Percentiles rank a stretch among this genome's conserved stretches.
These are phyloP conservation scores for Diaporthe citrichinensis DNA, from an alignment of 2,329 filamentous ascomycete genomes.

Conservation along the genomic window DNA sequence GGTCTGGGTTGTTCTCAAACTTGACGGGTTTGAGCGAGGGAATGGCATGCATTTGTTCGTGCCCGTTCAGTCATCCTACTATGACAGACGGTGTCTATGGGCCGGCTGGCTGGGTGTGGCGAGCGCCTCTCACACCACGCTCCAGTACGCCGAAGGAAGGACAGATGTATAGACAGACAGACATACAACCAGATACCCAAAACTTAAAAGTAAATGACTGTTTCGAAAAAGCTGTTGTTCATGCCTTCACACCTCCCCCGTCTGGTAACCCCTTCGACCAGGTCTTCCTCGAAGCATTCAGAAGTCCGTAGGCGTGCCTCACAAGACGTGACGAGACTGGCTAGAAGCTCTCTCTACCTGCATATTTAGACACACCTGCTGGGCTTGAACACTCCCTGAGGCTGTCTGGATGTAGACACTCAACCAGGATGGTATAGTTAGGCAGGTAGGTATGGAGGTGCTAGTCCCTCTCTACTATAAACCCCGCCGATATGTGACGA, in stretches of 20 bases:
- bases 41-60: not conserved
- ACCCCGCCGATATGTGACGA: no score
- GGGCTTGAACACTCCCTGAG: not conserved
- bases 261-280: not conserved
- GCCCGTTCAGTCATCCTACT: not conserved
- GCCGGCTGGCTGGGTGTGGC: not conserved
- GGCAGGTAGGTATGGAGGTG: not conserved
- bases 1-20: not conserved
- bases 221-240: not conserved
- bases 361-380: not conserved
- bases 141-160: not conserved
- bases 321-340: not conserved
- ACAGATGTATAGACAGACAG: not conserved
- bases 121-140: not conserved
- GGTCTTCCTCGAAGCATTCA: not conserved
- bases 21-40: not conserved
- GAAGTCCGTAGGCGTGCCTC: not conserved
- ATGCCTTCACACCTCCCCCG: no score
- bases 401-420: no score
- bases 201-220: not conserved
- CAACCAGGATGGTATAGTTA: not conserved
- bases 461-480: no score
- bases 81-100: not conserved
- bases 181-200: conserved; percentile 1
- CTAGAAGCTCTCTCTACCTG: not conserved